These are phyloP conservation scores for Microbotryum violaceum DNA, from an alignment of 1,284 basidiomycete species.

Conservation along the genomic window DNA sequence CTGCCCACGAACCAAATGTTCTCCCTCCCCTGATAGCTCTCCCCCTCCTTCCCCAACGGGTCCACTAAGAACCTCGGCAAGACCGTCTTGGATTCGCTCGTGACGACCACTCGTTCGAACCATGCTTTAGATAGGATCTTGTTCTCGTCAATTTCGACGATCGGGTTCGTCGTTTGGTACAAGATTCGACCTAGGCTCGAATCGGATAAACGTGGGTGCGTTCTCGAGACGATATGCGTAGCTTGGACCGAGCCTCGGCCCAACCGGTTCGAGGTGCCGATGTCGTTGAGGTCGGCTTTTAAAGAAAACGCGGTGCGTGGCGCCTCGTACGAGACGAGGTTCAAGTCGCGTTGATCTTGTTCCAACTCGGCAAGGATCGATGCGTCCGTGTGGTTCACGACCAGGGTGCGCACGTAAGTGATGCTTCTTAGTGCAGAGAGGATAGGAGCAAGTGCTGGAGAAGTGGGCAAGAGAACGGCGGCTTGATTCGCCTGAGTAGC, in stretches of 20 bases:
- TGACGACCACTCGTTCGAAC: constrained; percentile 57
- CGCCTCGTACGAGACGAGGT: constrained; percentile 45
- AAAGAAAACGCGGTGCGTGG: background rate
- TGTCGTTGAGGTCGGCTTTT: too few species aligned
- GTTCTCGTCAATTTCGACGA: constrained; percentile 49
- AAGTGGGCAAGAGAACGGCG: constrained; percentile 45
- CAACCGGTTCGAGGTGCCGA: too few species aligned
- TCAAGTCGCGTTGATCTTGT: constrained; percentile 56
- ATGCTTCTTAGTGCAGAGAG: constrained; percentile 37
- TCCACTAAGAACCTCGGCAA: constrained; percentile 45
- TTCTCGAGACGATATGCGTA: constrained; percentile 49
- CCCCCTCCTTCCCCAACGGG: background rate
- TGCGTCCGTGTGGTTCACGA: constrained; percentile 61
- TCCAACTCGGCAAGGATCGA: constrained; percentile 50
- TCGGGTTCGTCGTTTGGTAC: constrained; percentile 67
- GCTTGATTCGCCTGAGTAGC: constrained; percentile 63
- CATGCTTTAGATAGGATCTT: constrained; percentile 52
- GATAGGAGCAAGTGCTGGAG: constrained; percentile 32
- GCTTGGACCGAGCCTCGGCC: constrained; percentile 37
- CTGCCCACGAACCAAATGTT: constrained; percentile 53
- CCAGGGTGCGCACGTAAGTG: constrained; percentile 46
- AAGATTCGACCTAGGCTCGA: constrained; percentile 18
- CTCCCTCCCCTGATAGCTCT: background rate
- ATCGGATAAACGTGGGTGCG: constrained; percentile 38
- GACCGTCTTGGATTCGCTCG: constrained; percentile 49